Evolutionary conservation across 305 asterid genomes (phyloP).

Genomic region (Rubia peregrina): DNA sequence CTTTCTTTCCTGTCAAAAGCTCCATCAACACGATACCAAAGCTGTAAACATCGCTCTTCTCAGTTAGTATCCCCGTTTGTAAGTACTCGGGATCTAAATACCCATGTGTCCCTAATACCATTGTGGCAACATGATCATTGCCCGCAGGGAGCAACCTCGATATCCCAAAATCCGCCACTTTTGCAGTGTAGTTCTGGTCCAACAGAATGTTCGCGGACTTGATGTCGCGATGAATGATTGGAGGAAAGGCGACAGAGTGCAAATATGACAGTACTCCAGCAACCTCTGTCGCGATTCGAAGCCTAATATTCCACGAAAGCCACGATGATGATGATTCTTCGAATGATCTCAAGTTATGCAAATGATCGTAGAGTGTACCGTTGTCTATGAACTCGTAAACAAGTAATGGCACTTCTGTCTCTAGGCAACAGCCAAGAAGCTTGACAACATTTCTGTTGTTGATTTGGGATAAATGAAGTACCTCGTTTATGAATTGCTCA

Average conservation of each 20-base stretch:
- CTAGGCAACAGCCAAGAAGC: not conserved
- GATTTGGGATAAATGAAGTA: not conserved
- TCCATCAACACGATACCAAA: not conserved
- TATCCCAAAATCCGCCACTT: not conserved
- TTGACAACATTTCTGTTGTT: not conserved
- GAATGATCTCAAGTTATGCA: not conserved
- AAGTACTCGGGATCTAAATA: not conserved
- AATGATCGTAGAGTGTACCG: not conserved
- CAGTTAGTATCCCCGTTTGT: not conserved
- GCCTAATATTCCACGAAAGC: not conserved
- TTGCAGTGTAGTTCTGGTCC: not conserved
- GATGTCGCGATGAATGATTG: not conserved
- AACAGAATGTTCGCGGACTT: not conserved
- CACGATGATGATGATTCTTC: not conserved
- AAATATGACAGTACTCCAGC: not conserved
- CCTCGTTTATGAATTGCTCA: not conserved
- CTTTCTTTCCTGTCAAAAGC: not conserved
- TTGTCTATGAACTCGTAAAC: not conserved
- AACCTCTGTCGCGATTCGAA: not conserved
- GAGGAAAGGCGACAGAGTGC: not conserved
- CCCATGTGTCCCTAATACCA: not conserved
- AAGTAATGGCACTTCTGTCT: slow-evolving; percentile 2
- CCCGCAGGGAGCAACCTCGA: not conserved
- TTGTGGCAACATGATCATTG: not conserved
- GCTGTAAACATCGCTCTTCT: not conserved